Conservation (phyloP, 2,329 filamentous ascomycete genomes). For the Pseudogymnoascus sp. region DNA sequence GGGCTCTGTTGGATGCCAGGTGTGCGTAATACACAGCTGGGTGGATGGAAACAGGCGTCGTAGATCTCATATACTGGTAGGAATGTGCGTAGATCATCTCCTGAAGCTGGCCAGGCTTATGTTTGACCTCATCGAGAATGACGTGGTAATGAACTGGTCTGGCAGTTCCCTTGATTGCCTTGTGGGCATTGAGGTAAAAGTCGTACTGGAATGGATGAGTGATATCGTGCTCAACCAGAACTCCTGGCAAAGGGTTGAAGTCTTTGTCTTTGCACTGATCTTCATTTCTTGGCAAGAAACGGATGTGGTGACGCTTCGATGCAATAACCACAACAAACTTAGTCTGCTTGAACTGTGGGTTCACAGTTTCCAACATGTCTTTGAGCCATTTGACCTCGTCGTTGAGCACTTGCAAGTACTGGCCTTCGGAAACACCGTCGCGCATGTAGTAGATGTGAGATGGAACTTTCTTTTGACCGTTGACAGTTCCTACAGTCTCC, state of each 20-base stretch:
- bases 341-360: slow-evolving; percentile 14
- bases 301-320: slow-evolving; percentile 89
- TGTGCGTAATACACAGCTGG: slow-evolving; percentile 97
- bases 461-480: slow-evolving; percentile 47
- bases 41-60: slow-evolving; percentile 74
- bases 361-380: slow-evolving; percentile 51
- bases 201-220: slow-evolving; percentile 88
- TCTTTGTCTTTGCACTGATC: slow-evolving; percentile 58
- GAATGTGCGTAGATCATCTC: slow-evolving; percentile 91
- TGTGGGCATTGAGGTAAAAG: slow-evolving; percentile 66
- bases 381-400: slow-evolving; percentile 53
- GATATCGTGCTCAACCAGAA: slow-evolving; percentile 79
- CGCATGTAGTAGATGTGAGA: slow-evolving; percentile 84
- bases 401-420: slow-evolving; percentile 73
- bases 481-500: slow-evolving; percentile 33
- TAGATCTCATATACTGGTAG: slow-evolving; percentile 87
- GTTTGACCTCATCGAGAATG: slow-evolving; percentile 70
- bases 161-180: slow-evolving; percentile 88
- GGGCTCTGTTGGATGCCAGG: slow-evolving; percentile 73
- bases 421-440: slow-evolving; percentile 83
- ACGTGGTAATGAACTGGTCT: slow-evolving; percentile 90
- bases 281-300: slow-evolving; percentile 64
- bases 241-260: slow-evolving; percentile 77
- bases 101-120: slow-evolving; percentile 64
- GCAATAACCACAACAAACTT: slow-evolving; percentile 83